phyloP scores from a whole-genome alignment of 768 basidiomycete species.

The Boletus eberwhitei region DNA sequence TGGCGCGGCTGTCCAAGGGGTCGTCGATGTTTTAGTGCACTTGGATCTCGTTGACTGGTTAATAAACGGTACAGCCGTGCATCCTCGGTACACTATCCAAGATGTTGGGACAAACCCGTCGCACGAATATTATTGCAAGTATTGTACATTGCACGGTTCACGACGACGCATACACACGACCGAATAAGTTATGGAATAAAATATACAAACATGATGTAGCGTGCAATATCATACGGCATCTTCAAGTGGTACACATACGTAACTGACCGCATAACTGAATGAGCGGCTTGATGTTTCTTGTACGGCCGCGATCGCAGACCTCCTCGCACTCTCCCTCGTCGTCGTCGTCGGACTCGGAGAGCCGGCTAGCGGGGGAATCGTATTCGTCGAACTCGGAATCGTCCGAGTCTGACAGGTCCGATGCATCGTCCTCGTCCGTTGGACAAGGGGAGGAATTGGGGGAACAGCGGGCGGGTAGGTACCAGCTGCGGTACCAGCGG shows the following conservation, averaged over 20 bases:
- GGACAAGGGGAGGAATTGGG: constrained; percentile 23
- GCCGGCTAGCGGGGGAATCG: constrained; percentile 33
- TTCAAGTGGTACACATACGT: constrained; percentile 14
- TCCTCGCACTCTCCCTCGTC: constrained; percentile 39
- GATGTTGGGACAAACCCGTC: no score
- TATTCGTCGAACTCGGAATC: constrained; percentile 18
- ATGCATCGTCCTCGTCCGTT: constrained; percentile 35
- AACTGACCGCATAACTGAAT: constrained; percentile 30
- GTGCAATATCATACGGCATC: no score
- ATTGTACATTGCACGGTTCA: no score
- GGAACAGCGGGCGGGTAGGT: constrained; percentile 37
- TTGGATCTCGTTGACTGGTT: no score
- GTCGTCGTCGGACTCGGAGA: constrained; percentile 26
- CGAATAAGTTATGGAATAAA: background rate
- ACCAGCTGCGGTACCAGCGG: constrained; percentile 69
- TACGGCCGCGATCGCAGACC: constrained; percentile 39
- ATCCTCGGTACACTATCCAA: no score
- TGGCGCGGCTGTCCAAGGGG: constrained; percentile 34
- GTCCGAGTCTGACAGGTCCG: constrained; percentile 29
- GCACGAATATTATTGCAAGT: no score
- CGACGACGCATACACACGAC: no score
- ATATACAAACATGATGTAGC: no score
- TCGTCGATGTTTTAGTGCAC: background rate
- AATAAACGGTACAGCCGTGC: no score
- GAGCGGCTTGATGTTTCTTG: constrained; percentile 39